Evolutionary conservation across 768 basidiomycete genomes (phyloP).

Genomic region (Rubroboletus satanas): DNA sequence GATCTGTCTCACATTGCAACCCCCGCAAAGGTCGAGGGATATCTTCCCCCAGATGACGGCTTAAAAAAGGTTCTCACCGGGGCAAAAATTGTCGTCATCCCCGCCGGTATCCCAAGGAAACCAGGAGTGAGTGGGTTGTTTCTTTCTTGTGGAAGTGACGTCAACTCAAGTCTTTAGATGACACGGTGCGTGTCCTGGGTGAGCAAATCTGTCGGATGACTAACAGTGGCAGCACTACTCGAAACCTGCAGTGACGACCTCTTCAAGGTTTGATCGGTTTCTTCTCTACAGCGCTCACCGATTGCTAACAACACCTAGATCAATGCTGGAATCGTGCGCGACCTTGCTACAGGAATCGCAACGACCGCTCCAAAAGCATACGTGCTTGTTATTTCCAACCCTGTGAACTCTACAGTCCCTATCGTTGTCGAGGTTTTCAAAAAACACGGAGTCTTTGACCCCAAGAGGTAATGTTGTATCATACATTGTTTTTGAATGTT

Average conservation of each 20-base stretch:
- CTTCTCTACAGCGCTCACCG: background rate
- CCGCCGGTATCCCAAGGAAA: conserved; percentile 95
- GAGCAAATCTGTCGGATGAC: background rate
- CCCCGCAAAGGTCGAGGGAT: conserved; percentile 80
- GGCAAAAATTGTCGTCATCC: conserved; percentile 90
- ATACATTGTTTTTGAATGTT: background rate
- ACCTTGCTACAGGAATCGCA: conserved; percentile 89
- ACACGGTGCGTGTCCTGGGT: conserved; percentile 38
- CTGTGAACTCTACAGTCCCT: conserved; percentile 98
- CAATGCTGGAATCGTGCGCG: conserved; percentile 95
- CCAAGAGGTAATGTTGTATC: conserved; percentile 62
- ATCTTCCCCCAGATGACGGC: conserved; percentile 73
- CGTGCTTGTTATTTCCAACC: conserved; percentile 96
- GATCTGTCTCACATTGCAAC: conserved; percentile 95
- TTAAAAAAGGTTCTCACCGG: conserved; percentile 79
- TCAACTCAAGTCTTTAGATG: conserved; percentile 37
- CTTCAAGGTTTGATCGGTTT: conserved; percentile 69
- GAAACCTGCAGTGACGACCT: conserved; percentile 71
- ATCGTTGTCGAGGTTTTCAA: conserved; percentile 95
- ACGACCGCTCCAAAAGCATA: conserved; percentile 82
- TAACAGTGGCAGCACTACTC: conserved; percentile 4
- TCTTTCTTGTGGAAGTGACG: background rate
- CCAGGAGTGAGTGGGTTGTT: conserved; percentile 62
- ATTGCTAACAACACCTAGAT: conserved; percentile 49
- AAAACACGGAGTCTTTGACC: conserved; percentile 86